A percentile compares a stretch with the other conserved stretches of the same genome.
These are phyloP conservation scores for Fagus crenata DNA, from an alignment of 306 rosid species.

Conservation along the genomic window DNA sequence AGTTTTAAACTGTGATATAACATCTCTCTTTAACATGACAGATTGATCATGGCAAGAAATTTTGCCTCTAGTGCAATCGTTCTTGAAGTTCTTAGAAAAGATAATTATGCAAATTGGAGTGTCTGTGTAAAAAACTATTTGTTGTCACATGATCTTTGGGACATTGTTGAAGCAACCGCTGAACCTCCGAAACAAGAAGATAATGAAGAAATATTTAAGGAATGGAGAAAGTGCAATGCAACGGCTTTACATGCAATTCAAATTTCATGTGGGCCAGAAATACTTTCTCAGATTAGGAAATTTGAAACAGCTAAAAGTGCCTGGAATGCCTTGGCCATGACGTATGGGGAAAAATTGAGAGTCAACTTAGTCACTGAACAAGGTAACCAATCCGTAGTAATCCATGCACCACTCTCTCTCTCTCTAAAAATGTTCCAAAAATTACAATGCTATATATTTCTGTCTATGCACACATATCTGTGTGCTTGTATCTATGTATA, in stretches of 20 bases:
- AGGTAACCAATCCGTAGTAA: not conserved
- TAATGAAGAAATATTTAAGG: not conserved
- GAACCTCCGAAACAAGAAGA: no score
- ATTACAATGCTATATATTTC: no score
- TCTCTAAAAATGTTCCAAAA: no score
- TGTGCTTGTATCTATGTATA: no score
- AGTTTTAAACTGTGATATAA: not conserved
- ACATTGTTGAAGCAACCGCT: not conserved
- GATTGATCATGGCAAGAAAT: not conserved
- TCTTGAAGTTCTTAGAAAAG: conserved; percentile 17
- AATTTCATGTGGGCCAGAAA: conserved; percentile 23
- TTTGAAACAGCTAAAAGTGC: not conserved
- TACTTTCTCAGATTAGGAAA: not conserved
- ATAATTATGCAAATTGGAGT: conserved; percentile 26
- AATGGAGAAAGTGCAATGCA: not conserved
- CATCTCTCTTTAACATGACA: not conserved
- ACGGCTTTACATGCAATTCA: conserved; percentile 32
- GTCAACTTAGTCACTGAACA: not conserved
- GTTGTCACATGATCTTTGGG: conserved; percentile 6
- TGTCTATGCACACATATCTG: no score
- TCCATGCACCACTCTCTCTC: no score
- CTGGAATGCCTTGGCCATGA: conserved; percentile 6
- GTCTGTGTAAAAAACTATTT: conserved; percentile 11
- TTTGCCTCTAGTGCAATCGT: conserved; percentile 1
- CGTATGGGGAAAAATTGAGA: not conserved